Percentiles rank a stretch among this genome's conserved stretches.
Conservation (phyloP, 495 filamentous ascomycete genomes). For the Chaetomium cochliodes region DNA sequence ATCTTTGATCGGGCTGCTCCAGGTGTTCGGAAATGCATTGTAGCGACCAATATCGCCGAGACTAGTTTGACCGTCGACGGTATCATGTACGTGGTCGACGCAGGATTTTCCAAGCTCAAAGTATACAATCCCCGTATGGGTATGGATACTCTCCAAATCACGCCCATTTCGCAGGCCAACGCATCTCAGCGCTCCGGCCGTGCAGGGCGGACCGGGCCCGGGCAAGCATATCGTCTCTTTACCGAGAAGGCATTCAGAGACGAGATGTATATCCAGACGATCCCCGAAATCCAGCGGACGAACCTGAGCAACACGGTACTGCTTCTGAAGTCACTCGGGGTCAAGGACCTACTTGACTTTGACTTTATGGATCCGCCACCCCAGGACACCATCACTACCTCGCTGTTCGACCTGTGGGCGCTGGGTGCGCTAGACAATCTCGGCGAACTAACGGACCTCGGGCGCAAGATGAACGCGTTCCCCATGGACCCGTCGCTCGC, state of each 20-base stretch:
- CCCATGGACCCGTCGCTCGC: conserved; percentile 94
- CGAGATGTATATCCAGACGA: conserved; percentile 95
- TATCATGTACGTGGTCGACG: conserved; percentile 98
- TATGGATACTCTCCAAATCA: conserved; percentile 98
- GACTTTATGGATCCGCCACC: conserved; percentile 99
- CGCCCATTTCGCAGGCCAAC: conserved; percentile 96
- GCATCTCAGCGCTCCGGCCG: conserved; percentile 89
- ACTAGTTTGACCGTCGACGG: conserved; percentile 98
- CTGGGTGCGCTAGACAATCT: conserved; percentile 91
- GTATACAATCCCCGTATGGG: conserved; percentile 99
- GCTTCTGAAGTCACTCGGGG: conserved; percentile 89
- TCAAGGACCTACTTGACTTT: conserved; percentile 93
- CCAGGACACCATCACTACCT: conserved; percentile 96
- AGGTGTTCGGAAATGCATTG: conserved; percentile 94
- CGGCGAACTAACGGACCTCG: conserved; percentile 83
- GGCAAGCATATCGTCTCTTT: conserved; percentile 91
- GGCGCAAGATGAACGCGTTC: conserved; percentile 92
- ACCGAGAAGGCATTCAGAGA: conserved; percentile 95
- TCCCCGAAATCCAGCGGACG: conserved; percentile 96
- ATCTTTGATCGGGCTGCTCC: conserved; percentile 91
- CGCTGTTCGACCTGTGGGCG: conserved; percentile 97
- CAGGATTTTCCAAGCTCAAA: conserved; percentile 94
- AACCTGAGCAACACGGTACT: conserved; percentile 94
- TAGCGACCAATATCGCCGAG: conserved; percentile 98
- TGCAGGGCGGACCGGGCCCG: conserved; percentile 91